Base-by-base conservation (phyloP, 169 alveolate genomes). In the Eimeria praecox region DNA sequence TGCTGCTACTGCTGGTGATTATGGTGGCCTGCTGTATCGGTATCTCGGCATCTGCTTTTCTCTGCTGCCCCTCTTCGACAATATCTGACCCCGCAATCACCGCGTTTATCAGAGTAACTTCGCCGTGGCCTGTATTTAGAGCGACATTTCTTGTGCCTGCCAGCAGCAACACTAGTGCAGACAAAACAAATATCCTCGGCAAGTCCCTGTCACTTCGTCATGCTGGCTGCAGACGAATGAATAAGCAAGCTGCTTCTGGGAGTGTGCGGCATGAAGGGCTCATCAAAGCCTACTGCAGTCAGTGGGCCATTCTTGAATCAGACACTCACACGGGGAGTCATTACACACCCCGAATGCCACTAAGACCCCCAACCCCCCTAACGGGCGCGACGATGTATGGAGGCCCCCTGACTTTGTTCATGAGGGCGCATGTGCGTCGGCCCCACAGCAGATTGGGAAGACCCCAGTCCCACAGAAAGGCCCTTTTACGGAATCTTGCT, bases 381-480 rank as follows among this genome's bases (percentile, higher is more conserved):
- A 35, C 12, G 4, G 86, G 42, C 40, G 59, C 24, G 42, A 18
- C 12, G 35, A 27, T 24, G 38, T 49, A 46, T 44, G 66, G 66
- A 42, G 44, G 75, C 40, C 54, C 91, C 91, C 33, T 83, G 77
- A 20, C 38, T 14, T 16, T 92, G 66, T 44, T 38, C 59, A 77
- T 92, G 95, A 85, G 86, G 38, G 95, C 95, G 75, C 95, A 92
- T 52, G 56, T 54, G 78, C 73, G 64, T 42, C 95, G 95, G 59
- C 24, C 66, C 38, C 86, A 69, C 33, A 92, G 80, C 92, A 92
- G 88, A 38, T 64, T 92, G 71, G 86, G 92, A 16, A 92, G 95
- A 56, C 95, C 95, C 22, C 66, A 42, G 59, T 85, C 92, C n/a
- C 95, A 92, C 75, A 85, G 95, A 30, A 85, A 86, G 73, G 73